phyloP scores from a whole-genome alignment of 352 stramenopile species.

The Elongisporangium anandrum region DNA sequence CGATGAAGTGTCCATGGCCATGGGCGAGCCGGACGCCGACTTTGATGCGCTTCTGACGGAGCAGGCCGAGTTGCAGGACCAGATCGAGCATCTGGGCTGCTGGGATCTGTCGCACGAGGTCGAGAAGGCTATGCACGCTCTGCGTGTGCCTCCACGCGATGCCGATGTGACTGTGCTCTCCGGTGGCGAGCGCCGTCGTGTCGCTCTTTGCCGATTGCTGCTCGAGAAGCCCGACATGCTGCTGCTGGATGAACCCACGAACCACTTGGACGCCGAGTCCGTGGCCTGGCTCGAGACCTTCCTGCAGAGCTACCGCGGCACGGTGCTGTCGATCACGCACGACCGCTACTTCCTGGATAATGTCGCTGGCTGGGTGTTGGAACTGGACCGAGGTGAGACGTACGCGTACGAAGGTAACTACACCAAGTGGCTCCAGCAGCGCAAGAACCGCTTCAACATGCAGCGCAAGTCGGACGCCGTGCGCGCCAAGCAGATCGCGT shows the following conservation, averaged over 20 bases:
- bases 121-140: constrained; percentile 76
- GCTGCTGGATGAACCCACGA: constrained; percentile 97
- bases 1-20: constrained; percentile 83
- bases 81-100: constrained; percentile 82
- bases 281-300: constrained; percentile 98
- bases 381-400: constrained; percentile 95
- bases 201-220: constrained; percentile 94
- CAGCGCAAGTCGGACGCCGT: constrained; percentile 92
- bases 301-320: constrained; percentile 93
- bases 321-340: constrained; percentile 98
- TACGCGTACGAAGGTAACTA: constrained; percentile 99
- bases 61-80: constrained; percentile 81
- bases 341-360: constrained; percentile 99
- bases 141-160: constrained; percentile 67
- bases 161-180: constrained; percentile 80
- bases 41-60: constrained; percentile 84
- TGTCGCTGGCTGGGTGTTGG: constrained; percentile 96
- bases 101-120: constrained; percentile 83
- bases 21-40: constrained; percentile 88
- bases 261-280: constrained; percentile 97
- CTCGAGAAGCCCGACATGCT: constrained; percentile 96
- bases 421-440: constrained; percentile 94
- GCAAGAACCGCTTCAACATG: constrained; percentile 92
- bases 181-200: constrained; percentile 92
- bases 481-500: constrained; percentile 88